Conservation (phyloP, 352 stramenopile species). For the Phytophthora cryptogea region DNA sequence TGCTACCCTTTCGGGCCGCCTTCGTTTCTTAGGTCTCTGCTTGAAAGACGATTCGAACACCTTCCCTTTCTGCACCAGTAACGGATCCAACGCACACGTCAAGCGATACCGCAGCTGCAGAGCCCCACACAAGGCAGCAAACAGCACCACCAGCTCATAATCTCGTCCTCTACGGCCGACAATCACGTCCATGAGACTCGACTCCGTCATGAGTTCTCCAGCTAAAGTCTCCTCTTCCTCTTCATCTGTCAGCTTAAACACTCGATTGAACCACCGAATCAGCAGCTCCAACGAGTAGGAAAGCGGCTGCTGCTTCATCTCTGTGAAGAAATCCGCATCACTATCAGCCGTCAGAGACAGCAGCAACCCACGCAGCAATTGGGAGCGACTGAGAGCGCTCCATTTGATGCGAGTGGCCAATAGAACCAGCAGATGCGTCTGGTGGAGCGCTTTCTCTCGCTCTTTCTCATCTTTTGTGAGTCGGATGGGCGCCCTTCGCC, state of each 20-base stretch:
- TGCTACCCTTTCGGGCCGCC: slow-evolving; percentile 18
- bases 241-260: slow-evolving; percentile 43
- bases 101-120: slow-evolving; percentile 59
- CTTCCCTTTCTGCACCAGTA: slow-evolving; percentile 51
- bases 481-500: slow-evolving; percentile 38
- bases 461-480: slow-evolving; percentile 71
- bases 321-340: slow-evolving; percentile 50
- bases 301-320: slow-evolving; percentile 40
- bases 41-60: slow-evolving; percentile 46
- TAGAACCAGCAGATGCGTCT: slow-evolving; percentile 72
- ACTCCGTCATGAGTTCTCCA: slow-evolving; percentile 44
- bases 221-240: slow-evolving; percentile 9
- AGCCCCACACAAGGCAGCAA: slow-evolving; percentile 63
- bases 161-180: slow-evolving; percentile 45
- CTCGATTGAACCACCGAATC: slow-evolving; percentile 64
- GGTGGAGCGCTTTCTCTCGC: slow-evolving; percentile 63
- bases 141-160: slow-evolving; percentile 63
- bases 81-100: slow-evolving; percentile 52
- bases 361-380: slow-evolving; percentile 56
- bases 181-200: slow-evolving; percentile 57
- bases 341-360: slow-evolving; percentile 57
- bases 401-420: slow-evolving; percentile 54
- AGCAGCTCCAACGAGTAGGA: slow-evolving; percentile 66
- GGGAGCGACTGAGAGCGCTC: slow-evolving; percentile 44
- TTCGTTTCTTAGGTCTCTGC: slow-evolving; percentile 29